These are phyloP conservation scores for Pythium scleroteichum DNA, from an alignment of 352 stramenopile species.

Conservation along the genomic window DNA sequence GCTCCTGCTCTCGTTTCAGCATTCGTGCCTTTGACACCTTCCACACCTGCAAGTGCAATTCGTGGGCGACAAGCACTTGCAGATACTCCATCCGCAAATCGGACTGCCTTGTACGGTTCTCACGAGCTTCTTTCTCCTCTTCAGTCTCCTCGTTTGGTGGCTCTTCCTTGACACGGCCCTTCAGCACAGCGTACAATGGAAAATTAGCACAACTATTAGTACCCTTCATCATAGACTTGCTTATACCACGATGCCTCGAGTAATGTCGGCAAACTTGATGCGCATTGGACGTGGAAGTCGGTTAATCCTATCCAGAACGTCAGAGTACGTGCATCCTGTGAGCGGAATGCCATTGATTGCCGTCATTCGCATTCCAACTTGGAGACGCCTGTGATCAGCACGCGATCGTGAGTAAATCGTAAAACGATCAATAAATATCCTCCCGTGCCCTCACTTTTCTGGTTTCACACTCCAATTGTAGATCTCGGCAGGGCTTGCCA, in stretches of 20 bases:
- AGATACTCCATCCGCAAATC: constrained; percentile 78
- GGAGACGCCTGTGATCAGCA: constrained; percentile 42
- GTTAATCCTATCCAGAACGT: constrained; percentile 79
- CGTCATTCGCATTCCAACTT: constrained; percentile 81
- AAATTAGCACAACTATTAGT: no score
- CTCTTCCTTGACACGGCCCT: constrained; percentile 68
- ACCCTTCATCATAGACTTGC: background rate
- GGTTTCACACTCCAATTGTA: constrained; percentile 91
- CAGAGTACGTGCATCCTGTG: constrained; percentile 75
- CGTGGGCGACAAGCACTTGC: constrained; percentile 66
- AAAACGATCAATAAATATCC: no score
- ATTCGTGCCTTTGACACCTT: constrained; percentile 55
- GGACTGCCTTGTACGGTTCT: constrained; percentile 56
- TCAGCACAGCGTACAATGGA: no score
- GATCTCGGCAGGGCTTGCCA: constrained; percentile 84
- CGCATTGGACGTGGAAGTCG: constrained; percentile 61
- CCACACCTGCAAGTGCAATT: constrained; percentile 83
- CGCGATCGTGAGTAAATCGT: background rate
- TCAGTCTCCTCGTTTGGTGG: constrained; percentile 63
- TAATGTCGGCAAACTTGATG: constrained; percentile 84
- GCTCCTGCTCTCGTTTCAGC: constrained; percentile 43
- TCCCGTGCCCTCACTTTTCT: constrained; percentile 51
- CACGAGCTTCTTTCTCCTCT: constrained; percentile 65
- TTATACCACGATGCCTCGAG: constrained; percentile 79
- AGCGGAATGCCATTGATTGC: constrained; percentile 78